A percentile compares a stretch with the other conserved stretches of the same genome.
These are phyloP conservation scores for Carallia pectinifolia DNA, from an alignment of 345 rosid genomes.

Conservation along the genomic window DNA sequence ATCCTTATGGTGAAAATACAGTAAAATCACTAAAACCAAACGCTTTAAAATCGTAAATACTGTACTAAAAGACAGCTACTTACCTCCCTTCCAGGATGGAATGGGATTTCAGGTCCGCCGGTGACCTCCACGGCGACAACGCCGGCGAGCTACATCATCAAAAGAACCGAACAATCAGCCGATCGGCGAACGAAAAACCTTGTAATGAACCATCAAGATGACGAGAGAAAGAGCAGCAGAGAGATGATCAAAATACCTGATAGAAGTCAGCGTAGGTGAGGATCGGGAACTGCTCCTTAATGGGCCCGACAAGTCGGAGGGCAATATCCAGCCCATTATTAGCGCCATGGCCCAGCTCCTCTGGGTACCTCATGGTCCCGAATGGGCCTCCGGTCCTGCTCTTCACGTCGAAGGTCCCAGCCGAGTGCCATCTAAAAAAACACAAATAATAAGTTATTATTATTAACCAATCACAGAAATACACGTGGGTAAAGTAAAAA, in stretches of 20 bases:
- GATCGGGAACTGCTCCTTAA: conserved; percentile 76
- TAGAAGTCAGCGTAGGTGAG: conserved; percentile 76
- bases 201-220: neutral
- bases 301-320: conserved; percentile 72
- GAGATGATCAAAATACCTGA: conserved; percentile 41
- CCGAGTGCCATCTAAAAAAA: conserved; percentile 82
- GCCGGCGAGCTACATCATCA: conserved; percentile 64
- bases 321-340: conserved; percentile 86
- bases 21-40: no score
- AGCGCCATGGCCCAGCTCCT: conserved; percentile 76
- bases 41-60: neutral
- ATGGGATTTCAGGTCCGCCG: conserved; percentile 93
- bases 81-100: conserved; percentile 97
- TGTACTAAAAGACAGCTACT: conserved; percentile 8
- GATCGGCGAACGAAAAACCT: no score
- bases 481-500: neutral
- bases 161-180: neutral
- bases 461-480: neutral
- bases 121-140: conserved; percentile 89
- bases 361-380: conserved; percentile 74
- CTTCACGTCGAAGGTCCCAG: conserved; percentile 83
- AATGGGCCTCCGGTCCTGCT: conserved; percentile 90
- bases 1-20: no score
- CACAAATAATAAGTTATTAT: no score
- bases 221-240: neutral